Percentiles rank a stretch among this genome's conserved stretches.
Conservation (phyloP, 768 basidiomycete genomes). For the Suillus americanus region DNA sequence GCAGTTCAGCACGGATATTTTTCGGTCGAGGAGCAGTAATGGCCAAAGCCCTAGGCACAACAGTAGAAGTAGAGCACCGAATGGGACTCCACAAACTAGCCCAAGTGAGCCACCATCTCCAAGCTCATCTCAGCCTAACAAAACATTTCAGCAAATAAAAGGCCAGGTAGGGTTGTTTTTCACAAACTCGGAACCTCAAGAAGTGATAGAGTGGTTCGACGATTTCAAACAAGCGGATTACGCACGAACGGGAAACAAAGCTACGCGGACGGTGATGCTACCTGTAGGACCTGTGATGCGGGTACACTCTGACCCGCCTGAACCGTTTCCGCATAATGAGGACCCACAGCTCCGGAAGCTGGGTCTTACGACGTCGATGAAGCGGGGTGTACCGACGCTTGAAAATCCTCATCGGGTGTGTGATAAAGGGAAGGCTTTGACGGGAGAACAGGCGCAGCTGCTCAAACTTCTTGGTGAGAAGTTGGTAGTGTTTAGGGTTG, state of each 20-base stretch:
- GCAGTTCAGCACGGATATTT: conserved; percentile 85
- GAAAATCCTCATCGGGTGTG: conserved; percentile 81
- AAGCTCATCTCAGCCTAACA: background rate
- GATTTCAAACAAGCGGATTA: conserved; percentile 90
- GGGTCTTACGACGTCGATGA: conserved; percentile 82
- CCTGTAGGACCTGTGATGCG: conserved; percentile 86
- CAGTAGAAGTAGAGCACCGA: conserved; percentile 83
- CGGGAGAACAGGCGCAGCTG: conserved; percentile 87
- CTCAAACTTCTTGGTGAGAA: conserved; percentile 88
- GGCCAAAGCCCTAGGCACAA: conserved; percentile 92
- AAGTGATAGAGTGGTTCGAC: conserved; percentile 93
- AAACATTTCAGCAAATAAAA: conserved; percentile 71
- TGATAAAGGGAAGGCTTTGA: conserved; percentile 75
- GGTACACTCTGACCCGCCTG: conserved; percentile 73
- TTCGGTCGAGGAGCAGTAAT: conserved; percentile 87
- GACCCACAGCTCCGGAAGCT: conserved; percentile 95
- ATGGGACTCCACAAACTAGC: conserved; percentile 78
- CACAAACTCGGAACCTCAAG: conserved; percentile 85
- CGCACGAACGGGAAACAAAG: conserved; percentile 83
- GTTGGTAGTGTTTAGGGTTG: conserved; percentile 82
- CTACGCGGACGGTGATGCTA: conserved; percentile 70
- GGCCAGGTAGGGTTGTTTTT: conserved; percentile 94
- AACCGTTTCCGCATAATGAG: conserved; percentile 95
- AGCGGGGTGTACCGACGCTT: conserved; percentile 85
- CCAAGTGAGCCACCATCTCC: conserved; percentile 45